Conservation (phyloP, 1,284 basidiomycete genomes). For the Flammula alnicola region DNA sequence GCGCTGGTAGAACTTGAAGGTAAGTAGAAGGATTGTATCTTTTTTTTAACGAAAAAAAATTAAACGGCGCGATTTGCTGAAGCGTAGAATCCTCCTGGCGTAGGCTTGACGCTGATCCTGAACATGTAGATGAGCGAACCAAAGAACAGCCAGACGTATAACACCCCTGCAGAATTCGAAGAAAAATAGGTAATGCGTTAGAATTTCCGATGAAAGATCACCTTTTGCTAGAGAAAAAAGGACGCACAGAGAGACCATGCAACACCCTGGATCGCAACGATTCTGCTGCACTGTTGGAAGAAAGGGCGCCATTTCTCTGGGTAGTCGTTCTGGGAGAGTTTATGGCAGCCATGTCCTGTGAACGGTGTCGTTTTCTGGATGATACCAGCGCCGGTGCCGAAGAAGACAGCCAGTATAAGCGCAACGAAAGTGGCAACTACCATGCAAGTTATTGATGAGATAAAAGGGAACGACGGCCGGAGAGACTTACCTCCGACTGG, state of each 20-base stretch:
- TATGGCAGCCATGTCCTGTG: conserved; percentile 24
- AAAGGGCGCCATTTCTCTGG: conserved; percentile 29
- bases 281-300: conserved; percentile 27
- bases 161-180: conserved; percentile 22
- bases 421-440: conserved; percentile 29
- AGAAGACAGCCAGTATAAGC: conserved; percentile 34
- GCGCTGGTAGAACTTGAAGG: not conserved
- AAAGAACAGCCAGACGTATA: conserved; percentile 29
- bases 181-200: not conserved
- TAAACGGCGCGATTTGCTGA: conserved; percentile 12
- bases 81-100: conserved; percentile 27
- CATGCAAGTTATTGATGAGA: not conserved
- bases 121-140: conserved; percentile 32
- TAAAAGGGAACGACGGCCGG: not conserved
- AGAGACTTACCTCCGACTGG: conserved; percentile 29
- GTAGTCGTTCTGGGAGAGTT: conserved; percentile 19
- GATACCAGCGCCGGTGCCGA: conserved; percentile 35
- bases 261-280: conserved; percentile 33
- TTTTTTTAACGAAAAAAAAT: not conserved
- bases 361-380: conserved; percentile 31
- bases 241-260: conserved; percentile 35
- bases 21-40: not conserved
- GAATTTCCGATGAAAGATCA: not conserved
- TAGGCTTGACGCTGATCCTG: conserved; percentile 22
- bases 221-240: not conserved